Evolutionary conservation across 169 alveolate species (phyloP), one percentile per base, ranked within the genome.

Genomic region (Plasmodium coatneyi): DNA sequence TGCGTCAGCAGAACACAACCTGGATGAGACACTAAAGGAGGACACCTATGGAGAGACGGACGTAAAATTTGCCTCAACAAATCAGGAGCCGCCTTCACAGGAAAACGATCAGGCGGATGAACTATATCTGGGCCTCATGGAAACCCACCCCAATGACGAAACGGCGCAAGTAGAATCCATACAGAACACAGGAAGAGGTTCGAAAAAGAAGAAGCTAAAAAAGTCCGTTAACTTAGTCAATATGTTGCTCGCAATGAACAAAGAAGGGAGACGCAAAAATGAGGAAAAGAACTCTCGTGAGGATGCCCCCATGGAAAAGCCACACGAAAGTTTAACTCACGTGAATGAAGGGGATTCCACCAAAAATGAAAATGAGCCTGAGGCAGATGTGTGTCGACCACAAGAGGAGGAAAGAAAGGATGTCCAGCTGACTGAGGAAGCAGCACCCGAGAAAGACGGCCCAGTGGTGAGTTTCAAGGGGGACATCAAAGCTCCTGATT

Each of bases 151-250:
- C 30, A 66, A 66, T 66, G 34, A 66, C 16, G 76, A 66, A 66
- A 25, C 19, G 76, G 36, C 5, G n/a, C 76, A 7, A n/a, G 6
- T 19, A 25, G 41, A 22, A 66, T 66, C 76, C 76, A 25, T 41
- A 3, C 19, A 19, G 5, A 28, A 28, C 39, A 25, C 12, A 25
- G 36, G n/a, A n/a, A 66, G 36, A 66, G 36, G n/a, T 2, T 49
- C 34, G 6, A 83, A 41, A 71, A 56, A 74, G 39, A 86, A 72
- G 10, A 86, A 76, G 71, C 52, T 76, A 49, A 74, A 52, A 12
- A 86, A 46, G 80, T 74, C 93, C 25, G 84, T 43, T 34, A 74
- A 86, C 36, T 9, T 76, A 49, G 36, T 83, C 82, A 83, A 54
- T 71, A 3, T 54, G 25, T 14, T 86, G 36, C 36, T 32, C 1